Conservation (phyloP, 163 green algal genomes). For the Trebouxia gelatinosa region DNA sequence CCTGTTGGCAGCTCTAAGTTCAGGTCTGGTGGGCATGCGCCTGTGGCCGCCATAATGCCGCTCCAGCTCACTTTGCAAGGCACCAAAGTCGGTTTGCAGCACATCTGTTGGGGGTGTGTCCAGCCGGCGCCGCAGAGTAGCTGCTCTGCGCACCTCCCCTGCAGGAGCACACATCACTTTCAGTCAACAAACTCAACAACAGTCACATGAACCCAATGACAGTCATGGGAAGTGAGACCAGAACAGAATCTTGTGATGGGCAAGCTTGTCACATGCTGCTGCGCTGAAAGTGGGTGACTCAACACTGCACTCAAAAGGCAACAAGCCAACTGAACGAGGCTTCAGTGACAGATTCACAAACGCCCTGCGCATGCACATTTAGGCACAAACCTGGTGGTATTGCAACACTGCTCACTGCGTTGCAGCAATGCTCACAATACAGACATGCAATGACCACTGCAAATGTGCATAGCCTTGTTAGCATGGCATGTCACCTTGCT, state of each 20-base stretch:
- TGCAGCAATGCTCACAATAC: background rate
- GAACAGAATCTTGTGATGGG: background rate
- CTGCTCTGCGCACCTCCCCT: constrained; percentile 23
- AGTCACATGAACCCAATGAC: background rate
- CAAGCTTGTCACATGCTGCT: background rate
- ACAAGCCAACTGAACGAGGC: background rate
- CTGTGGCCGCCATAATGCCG: constrained; percentile 37
- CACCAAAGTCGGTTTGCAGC: constrained; percentile 41
- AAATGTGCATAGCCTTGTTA: too few species aligned
- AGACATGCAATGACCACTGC: background rate
- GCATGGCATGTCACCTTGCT: constrained; percentile 5
- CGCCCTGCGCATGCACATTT: background rate
- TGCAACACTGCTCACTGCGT: background rate
- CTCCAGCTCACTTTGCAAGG: constrained; percentile 50
- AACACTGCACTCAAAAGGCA: background rate
- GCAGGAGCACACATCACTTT: background rate
- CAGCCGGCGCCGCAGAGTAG: constrained; percentile 10
- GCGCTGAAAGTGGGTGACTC: background rate
- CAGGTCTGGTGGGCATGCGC: constrained; percentile 37
- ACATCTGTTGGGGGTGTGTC: constrained; percentile 32
- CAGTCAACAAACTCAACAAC: background rate
- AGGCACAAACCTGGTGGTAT: background rate
- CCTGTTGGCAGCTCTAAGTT: constrained; percentile 40
- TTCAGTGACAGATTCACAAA: background rate
- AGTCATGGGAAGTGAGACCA: background rate